Evolutionary conservation across 148 eudicot species (phyloP), one percentile per base, ranked within the genome.

Genomic region (Suaeda aralocaspica): DNA sequence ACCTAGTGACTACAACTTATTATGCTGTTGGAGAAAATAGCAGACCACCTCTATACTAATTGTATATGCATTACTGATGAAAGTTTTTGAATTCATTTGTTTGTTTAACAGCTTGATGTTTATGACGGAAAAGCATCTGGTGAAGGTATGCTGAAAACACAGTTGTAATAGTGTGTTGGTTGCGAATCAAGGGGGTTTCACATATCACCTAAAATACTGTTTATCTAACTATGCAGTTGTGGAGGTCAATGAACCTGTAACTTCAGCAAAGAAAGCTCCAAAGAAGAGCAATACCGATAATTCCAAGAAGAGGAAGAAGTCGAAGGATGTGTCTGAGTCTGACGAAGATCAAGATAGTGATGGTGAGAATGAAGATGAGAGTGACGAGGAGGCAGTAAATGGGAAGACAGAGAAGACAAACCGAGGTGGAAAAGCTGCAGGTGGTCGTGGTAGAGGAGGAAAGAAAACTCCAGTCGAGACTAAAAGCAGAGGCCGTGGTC

Each of bases 81-180:
- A 22, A 0, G 1, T 18, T 42, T 19, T 66, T 56, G 66, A 34
- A 69, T 67, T 46, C 68, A n/a, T 51, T 60, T 52, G 55, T 22
- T 81, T 74, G 50, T 73, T 59, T 75, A 67, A 62, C 97, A 94
- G 97, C 88, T 94, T 64, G 99, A 94, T 59, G 84, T 91, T 49
- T 83, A 94, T 77, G 97, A 94, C 61, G 99, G 99, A 64, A 91
- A 89, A 80, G 87, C 84, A 66, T 59, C 85, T 4, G 89, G 71
- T 0, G 99, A 87, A 92, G 96, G 96, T 92, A 86, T 22, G 62
- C 25, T 42, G 34, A 25, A 39, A 19, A 29, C 49, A 44, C 18
- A 46, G 59, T 66, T 24, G 16, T 5, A n/a, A 25, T 7, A 12
- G 5, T 64, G 0, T 60, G 44, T n/a, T 33, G 44, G 59, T 33